Evolutionary conservation across 2,329 filamentous ascomycete genomes (phyloP), one percentile per base, ranked within the genome.

Genomic region (Aureobasidium sp.): DNA sequence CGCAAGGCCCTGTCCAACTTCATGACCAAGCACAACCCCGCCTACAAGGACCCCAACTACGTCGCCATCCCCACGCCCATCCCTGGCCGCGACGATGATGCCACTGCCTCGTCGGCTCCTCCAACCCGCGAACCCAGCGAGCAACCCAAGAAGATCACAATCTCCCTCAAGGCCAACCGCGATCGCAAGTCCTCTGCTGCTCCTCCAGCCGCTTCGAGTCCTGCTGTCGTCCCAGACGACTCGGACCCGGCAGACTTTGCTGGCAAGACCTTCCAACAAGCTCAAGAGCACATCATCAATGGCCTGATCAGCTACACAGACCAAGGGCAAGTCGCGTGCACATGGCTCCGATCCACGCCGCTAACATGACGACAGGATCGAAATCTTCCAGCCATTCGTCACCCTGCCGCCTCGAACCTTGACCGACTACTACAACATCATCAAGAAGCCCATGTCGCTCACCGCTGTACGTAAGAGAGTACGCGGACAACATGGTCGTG

Each of bases 21-120:
- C 73, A 96, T 96, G 91, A 87, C 87, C 62, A 89, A 89, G 73
- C 83, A 87, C 68, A 96, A 96, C 69, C 91, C 91, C 15, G 90
- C 89, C 17, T 96, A 96, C 73, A 84, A 85, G 65, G 77, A 84
- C 66, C 79, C 81, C 17, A 80, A 82, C 51, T 94, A 95, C 70
- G 81, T 84, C 64, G 87, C 89, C 5, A 80, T 88, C 49, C 83
- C 90, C 6, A 91, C 90, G 1, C 89, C 90, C 0, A 79, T 92
- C 17, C 87, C 87, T 0, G 78, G 80, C n/a, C 79, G 84, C 39
- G 48, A 42, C 27, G 55, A 42, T 17, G 57, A 45, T 25, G 52
- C 36, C n/a, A 22, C 42, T 34, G 45, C 52, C 17, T 51, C 48
- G 3, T 41, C 55, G 1, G 31, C 20, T 3, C 55, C 62, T 27